Base-by-base conservation (phyloP, 2,329 filamentous ascomycete species). In the Calonectria henricotiae region DNA sequence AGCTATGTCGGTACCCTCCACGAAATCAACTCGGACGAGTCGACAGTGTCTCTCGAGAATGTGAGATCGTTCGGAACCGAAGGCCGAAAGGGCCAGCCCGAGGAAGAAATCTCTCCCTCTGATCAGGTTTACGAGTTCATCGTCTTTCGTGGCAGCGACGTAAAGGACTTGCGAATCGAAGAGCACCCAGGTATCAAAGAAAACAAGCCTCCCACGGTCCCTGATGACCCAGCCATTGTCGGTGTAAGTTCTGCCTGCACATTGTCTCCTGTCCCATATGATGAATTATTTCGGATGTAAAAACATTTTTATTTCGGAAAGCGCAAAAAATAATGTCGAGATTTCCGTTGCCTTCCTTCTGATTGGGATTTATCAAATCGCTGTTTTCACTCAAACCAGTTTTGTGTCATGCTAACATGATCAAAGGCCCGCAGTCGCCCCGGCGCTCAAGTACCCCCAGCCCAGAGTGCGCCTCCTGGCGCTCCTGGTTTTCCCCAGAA, bases 261-360 rank as follows among this genome's bases (percentile, higher is more conserved):
- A 63, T 46, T 27, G 58, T 63, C 67, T 46, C 41, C 54, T 25
- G 58, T 69, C 86, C 85, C 83, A 78, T 79, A 90, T 98, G 95
- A 98, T 94, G 94, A 97, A 96, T 86, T 86, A 97, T 94, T 92
- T 89, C 95, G 95, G 95, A 98, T 98, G 94, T 96, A 94, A 97
- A 97, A 97, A 85, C 85, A 89, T 88, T 37, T 81, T 88, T 87
- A 89, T 90, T 89, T 91, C 92, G 92, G 93, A 93, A 92, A 93
- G 94, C 94, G 95, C 95, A 97, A 91, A 90, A 86, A 94, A 92
- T 89, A 89, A 87, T 98, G 95, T 97, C 92, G 95, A 98, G 90
- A 92, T 93, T 92, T 98, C 95, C 95, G 95, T 98, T 98, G 95
- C 95, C 95, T 98, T 98, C 95, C 95, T 98, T 98, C 95, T 98